A percentile compares a stretch with the other conserved stretches of the same genome.
Conservation (phyloP, 768 basidiomycete species). For the Lactarius deliciosus region DNA sequence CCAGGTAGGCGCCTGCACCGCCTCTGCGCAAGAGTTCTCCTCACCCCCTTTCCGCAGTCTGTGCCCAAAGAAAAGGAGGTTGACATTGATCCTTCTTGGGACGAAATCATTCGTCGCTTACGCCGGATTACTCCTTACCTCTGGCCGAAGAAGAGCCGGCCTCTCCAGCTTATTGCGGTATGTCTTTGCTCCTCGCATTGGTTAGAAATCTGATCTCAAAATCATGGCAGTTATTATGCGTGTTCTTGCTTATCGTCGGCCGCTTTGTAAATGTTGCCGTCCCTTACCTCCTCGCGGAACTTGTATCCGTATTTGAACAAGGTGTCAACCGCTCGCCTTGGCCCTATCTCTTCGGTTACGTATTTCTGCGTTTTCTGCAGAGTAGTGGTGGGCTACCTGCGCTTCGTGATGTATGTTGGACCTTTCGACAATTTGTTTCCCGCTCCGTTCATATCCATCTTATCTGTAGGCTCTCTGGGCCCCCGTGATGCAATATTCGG, state of each 20-base stretch:
- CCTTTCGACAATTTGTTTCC: neutral
- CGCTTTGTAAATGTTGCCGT: conserved; percentile 74
- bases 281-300: conserved; percentile 66
- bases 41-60: conserved; percentile 27
- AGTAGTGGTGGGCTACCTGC: conserved; percentile 74
- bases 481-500: conserved; percentile 87
- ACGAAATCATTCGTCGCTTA: conserved; percentile 65
- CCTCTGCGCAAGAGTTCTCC: conserved; percentile 24
- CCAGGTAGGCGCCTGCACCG: conserved; percentile 19
- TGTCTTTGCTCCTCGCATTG: conserved; percentile 31
- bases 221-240: conserved; percentile 54
- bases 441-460: neutral
- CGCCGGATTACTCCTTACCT: conserved; percentile 72
- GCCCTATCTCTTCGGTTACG: conserved; percentile 68
- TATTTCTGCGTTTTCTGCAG: conserved; percentile 68
- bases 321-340: conserved; percentile 53
- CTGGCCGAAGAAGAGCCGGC: conserved; percentile 70
- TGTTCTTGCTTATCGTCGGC: conserved; percentile 66
- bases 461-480: conserved; percentile 66
- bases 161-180: conserved; percentile 71
- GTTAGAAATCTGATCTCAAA: conserved; percentile 4
- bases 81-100: conserved; percentile 65
- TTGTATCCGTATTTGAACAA: conserved; percentile 59
- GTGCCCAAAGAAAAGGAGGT: conserved; percentile 47
- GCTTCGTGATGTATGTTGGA: conserved; percentile 45